phyloP scores from a whole-genome alignment of 805 yeast genomes.

The Ogataea neopini region DNA sequence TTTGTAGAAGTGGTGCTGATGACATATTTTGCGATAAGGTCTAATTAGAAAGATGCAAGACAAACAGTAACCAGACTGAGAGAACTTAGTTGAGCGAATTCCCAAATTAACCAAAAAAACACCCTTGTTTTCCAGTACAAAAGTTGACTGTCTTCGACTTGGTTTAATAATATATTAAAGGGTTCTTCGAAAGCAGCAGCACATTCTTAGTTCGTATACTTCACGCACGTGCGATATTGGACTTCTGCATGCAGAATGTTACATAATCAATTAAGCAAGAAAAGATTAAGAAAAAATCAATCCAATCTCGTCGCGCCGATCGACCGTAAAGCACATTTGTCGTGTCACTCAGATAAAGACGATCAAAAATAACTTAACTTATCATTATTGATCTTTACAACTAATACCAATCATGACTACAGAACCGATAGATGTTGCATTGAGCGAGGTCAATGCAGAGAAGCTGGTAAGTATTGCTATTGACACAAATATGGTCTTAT shows the following conservation, averaged over 20 bases:
- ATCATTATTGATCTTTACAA: not conserved
- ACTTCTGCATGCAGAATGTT: not conserved
- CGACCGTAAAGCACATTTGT: not conserved
- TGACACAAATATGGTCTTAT: not conserved
- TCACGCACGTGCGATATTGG: conserved; percentile 13
- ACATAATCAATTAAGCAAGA: not conserved
- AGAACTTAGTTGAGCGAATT: not conserved
- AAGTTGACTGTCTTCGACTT: not conserved
- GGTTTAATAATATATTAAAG: not conserved
- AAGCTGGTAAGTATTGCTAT: conserved; percentile 16
- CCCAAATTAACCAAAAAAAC: not conserved
- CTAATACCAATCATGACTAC: not conserved
- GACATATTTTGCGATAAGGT: conserved; percentile 45
- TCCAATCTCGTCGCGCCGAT: not conserved
- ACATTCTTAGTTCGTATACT: conserved; percentile 6
- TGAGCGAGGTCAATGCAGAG: conserved; percentile 16
- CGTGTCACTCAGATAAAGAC: conserved; percentile 1
- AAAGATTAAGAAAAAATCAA: not conserved
- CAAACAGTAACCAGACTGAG: not conserved
- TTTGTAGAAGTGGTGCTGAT: conserved; percentile 70
- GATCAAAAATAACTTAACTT: no score
- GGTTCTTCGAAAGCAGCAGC: conserved; percentile 1
- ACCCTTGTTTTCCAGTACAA: not conserved
- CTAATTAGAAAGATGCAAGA: not conserved
- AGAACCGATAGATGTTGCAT: conserved; percentile 6